phyloP scores from a whole-genome alignment of 2,329 filamentous ascomycete species.

The Raffaelea ambrosiae region DNA sequence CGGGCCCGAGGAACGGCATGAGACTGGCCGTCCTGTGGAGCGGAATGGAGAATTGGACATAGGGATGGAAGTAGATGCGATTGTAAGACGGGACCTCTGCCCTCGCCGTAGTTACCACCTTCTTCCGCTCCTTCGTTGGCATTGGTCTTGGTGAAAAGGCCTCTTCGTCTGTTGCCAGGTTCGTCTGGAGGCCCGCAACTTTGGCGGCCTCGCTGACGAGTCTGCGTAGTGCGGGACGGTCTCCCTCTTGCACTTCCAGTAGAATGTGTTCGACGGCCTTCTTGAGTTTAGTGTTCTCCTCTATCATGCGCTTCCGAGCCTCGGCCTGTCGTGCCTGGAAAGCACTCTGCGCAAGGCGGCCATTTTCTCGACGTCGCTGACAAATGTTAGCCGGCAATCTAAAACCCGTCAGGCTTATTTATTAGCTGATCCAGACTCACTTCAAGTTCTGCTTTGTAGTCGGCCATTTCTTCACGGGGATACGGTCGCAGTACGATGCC shows the following conservation, averaged over 20 bases:
- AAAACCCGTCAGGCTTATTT: too few relatives aligned
- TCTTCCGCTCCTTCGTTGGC: background rate
- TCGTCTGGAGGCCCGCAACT: too few relatives aligned
- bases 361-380: background rate
- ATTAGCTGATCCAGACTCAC: background rate
- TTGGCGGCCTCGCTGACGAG: too few relatives aligned
- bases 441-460: slow-evolving; percentile 1
- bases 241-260: background rate
- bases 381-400: background rate
- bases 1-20: background rate
- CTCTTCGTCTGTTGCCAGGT: too few relatives aligned
- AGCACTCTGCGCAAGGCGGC: background rate
- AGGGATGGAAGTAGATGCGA: background rate
- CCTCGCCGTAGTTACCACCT: background rate
- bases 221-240: too few relatives aligned
- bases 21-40: background rate
- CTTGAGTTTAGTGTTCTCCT: background rate
- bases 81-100: background rate
- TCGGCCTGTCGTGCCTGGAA: background rate
- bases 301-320: background rate
- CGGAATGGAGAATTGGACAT: too few relatives aligned
- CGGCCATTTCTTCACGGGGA: background rate
- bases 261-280: background rate
- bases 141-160: too few relatives aligned
- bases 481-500: too few relatives aligned